Evolutionary conservation across 2,329 filamentous ascomycete species (phyloP).

Genomic region (Colletotrichum brevisporum): DNA sequence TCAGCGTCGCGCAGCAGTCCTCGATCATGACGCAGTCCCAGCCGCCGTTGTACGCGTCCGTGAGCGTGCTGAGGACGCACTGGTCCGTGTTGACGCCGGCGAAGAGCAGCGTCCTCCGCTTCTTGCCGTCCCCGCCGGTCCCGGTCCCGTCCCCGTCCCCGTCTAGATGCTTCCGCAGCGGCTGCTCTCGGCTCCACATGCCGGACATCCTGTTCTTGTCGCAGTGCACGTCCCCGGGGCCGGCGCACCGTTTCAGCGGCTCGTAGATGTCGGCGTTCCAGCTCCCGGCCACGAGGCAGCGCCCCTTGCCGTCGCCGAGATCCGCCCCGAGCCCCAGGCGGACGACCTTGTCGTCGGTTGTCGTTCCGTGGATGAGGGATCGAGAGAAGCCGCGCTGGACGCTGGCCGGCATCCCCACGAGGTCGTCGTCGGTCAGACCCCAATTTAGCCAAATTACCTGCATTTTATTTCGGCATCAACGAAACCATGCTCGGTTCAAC

Average conservation of each 20-base stretch:
- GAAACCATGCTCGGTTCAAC: slow-evolving; percentile 1
- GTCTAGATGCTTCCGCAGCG: slow-evolving; percentile 57
- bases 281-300: slow-evolving; percentile 63
- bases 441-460: slow-evolving; percentile 69
- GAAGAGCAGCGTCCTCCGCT: slow-evolving; percentile 67
- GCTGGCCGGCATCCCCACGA: slow-evolving; percentile 64
- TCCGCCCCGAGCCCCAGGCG: slow-evolving; percentile 60
- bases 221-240: slow-evolving; percentile 61
- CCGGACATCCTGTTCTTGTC: slow-evolving; percentile 72
- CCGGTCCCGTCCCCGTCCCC: neutral
- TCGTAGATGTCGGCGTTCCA: slow-evolving; percentile 70
- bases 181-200: slow-evolving; percentile 63
- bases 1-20: slow-evolving; percentile 36
- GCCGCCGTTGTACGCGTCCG: slow-evolving; percentile 68
- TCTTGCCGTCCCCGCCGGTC: slow-evolving; percentile 43
- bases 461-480: slow-evolving; percentile 18
- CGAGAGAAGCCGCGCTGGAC: slow-evolving; percentile 63
- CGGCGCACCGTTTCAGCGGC: slow-evolving; percentile 54
- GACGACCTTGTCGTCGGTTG: slow-evolving; percentile 33
- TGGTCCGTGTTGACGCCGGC: slow-evolving; percentile 74
- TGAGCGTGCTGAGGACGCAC: slow-evolving; percentile 69
- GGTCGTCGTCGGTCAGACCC: slow-evolving; percentile 68
- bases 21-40: slow-evolving; percentile 39
- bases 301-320: slow-evolving; percentile 58
- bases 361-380: slow-evolving; percentile 47